Conservation (phyloP, 495 filamentous ascomycete species). For the Copromyces sp. region DNA sequence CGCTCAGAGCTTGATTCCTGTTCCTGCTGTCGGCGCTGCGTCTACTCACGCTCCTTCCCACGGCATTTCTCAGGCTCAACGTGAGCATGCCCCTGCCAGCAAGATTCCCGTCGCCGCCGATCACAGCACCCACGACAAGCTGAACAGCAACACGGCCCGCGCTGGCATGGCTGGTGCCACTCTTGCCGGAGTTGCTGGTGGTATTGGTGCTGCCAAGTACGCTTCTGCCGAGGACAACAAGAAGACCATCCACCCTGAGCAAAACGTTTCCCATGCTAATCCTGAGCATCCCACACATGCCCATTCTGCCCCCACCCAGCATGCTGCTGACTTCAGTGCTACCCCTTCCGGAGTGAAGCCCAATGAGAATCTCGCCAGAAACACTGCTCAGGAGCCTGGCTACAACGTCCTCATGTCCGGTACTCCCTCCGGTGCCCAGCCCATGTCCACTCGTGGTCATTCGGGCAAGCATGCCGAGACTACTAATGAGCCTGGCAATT, state of each 20-base stretch:
- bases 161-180: background rate
- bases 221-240: background rate
- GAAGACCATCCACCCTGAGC: background rate
- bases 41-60: background rate
- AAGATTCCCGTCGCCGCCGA: background rate
- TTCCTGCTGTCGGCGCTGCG: background rate
- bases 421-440: background rate
- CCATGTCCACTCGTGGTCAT: background rate
- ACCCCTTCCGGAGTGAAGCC: background rate
- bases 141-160: background rate
- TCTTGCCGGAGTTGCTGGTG: background rate
- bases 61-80: background rate
- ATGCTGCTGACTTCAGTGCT: background rate
- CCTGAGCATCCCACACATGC: background rate
- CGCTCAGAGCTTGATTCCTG: background rate
- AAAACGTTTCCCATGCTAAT: background rate
- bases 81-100: background rate
- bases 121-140: background rate
- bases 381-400: background rate
- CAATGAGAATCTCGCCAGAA: background rate
- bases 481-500: constrained; percentile 9
- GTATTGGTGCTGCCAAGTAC: background rate
- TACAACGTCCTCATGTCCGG: background rate
- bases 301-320: background rate
- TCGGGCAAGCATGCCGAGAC: background rate